A percentile compares a stretch with the other conserved stretches of the same genome.
Evolutionary conservation across 2,329 filamentous ascomycete species (phyloP).

Genomic region (Chaetothyriales sp.): DNA sequence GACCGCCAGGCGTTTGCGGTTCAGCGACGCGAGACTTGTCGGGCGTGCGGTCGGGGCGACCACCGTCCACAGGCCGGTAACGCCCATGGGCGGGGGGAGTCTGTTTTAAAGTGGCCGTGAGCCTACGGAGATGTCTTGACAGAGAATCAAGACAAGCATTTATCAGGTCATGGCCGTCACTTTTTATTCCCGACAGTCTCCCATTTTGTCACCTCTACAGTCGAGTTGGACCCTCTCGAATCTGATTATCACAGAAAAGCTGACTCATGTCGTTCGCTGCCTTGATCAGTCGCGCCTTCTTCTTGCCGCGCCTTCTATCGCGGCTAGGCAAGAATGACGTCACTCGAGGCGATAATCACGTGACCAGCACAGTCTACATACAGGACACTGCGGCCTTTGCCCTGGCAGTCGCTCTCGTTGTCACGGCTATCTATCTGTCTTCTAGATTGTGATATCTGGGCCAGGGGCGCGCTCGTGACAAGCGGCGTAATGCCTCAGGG

Average conservation of each 20-base stretch:
- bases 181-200: too few relatives aligned
- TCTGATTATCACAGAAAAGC: too few relatives aligned
- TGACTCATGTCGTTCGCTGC: constrained; percentile 12
- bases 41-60: constrained; percentile 89
- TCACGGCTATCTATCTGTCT: not conserved
- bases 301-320: constrained; percentile 12
- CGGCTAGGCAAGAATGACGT: constrained; percentile 4
- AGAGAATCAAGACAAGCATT: too few relatives aligned
- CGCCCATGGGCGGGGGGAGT: constrained; percentile 55
- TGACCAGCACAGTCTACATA: not conserved
- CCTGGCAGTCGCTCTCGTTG: not conserved
- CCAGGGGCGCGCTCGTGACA: too few relatives aligned
- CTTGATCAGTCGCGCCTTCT: constrained; percentile 13
- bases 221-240: too few relatives aligned
- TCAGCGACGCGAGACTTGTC: constrained; percentile 90
- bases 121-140: too few relatives aligned
- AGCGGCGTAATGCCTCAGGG: not conserved
- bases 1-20: constrained; percentile 88
- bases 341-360: not conserved
- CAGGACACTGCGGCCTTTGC: not conserved
- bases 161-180: too few relatives aligned
- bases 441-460: not conserved
- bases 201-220: too few relatives aligned
- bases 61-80: constrained; percentile 94
- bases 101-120: too few relatives aligned